Conservation (phyloP, 495 filamentous ascomycete species). For the Aspergillus indologenus region DNA sequence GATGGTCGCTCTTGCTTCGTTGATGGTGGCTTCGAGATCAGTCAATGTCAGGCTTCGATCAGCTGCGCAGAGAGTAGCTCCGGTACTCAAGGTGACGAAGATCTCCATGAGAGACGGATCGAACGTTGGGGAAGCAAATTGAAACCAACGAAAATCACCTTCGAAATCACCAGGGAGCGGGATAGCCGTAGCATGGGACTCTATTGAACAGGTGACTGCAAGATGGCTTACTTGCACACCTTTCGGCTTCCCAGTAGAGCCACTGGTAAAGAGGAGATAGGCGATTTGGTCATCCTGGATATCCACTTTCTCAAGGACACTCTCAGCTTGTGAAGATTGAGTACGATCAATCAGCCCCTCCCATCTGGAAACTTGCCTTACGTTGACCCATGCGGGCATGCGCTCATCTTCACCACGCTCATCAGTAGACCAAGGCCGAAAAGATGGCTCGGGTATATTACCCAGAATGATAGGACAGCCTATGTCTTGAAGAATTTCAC, state of each 20-base stretch:
- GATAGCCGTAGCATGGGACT: constrained; percentile 54
- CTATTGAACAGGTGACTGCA: constrained; percentile 66
- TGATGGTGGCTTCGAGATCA: constrained; percentile 25
- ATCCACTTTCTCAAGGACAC: constrained; percentile 6
- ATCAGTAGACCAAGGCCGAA: constrained; percentile 5
- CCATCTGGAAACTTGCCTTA: constrained; percentile 22
- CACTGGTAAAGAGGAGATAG: constrained; percentile 86
- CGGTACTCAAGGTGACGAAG: constrained; percentile 70
- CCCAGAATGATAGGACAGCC: constrained; percentile 51
- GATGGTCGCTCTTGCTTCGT: constrained; percentile 25
- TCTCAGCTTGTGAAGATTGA: neutral
- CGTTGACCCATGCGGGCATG: constrained; percentile 26
- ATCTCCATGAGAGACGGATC: constrained; percentile 84
- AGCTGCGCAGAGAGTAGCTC: constrained; percentile 53
- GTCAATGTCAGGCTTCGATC: constrained; percentile 24
- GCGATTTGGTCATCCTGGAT: constrained; percentile 50
- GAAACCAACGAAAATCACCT: constrained; percentile 66
- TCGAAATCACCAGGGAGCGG: constrained; percentile 51
- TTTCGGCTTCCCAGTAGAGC: constrained; percentile 81
- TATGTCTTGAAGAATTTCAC: constrained; percentile 66
- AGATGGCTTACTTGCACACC: constrained; percentile 73
- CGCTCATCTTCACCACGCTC: neutral
- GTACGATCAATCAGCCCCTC: constrained; percentile 11
- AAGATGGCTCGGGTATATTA: constrained; percentile 15
- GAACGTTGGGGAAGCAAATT: constrained; percentile 79